Evolutionary conservation across 2,329 filamentous ascomycete genomes (phyloP).

Genomic region (Ceratocystis eucalypticola): DNA sequence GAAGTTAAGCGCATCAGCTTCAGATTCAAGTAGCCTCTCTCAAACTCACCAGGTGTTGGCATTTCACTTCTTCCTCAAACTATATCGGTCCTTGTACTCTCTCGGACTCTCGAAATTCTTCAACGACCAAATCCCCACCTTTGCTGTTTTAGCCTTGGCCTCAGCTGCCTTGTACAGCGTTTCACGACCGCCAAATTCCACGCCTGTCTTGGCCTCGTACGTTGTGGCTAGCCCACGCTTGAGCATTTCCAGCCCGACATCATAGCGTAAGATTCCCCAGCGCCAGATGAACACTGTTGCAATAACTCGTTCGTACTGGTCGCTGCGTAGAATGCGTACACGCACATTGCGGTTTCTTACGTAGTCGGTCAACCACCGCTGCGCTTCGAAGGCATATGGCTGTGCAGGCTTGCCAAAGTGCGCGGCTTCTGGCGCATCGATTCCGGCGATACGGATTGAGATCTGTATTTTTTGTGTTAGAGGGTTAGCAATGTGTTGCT

Average conservation of each 20-base stretch:
- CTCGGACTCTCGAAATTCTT: constrained; percentile 68
- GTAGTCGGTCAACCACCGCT: constrained; percentile 64
- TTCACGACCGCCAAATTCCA: constrained; percentile 68
- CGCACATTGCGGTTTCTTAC: constrained; percentile 61
- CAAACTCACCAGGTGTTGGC: neutral
- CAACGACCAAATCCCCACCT: constrained; percentile 62
- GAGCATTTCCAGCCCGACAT: constrained; percentile 85
- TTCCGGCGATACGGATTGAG: constrained; percentile 73
- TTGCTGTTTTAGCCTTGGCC: constrained; percentile 48
- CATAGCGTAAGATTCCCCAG: constrained; percentile 53
- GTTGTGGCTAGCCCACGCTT: constrained; percentile 72
- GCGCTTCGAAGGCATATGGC: constrained; percentile 67
- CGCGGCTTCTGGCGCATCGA: constrained; percentile 84
- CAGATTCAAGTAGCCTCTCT: neutral
- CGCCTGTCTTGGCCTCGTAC: constrained; percentile 83
- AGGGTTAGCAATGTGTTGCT: neutral
- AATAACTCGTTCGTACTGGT: constrained; percentile 87
- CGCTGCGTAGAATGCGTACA: constrained; percentile 66
- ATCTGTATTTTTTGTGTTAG: constrained; percentile 42
- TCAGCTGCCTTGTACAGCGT: constrained; percentile 53
- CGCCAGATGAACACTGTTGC: constrained; percentile 67
- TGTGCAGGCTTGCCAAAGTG: constrained; percentile 87
- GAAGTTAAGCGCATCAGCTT: neutral
- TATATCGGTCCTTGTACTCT: constrained; percentile 56
- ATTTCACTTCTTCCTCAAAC: constrained; percentile 1